A percentile compares a stretch with the other conserved stretches of the same genome.
phyloP scores from a whole-genome alignment of 1,139 yeast species.

The Nakaseomyces delphensis region DNA sequence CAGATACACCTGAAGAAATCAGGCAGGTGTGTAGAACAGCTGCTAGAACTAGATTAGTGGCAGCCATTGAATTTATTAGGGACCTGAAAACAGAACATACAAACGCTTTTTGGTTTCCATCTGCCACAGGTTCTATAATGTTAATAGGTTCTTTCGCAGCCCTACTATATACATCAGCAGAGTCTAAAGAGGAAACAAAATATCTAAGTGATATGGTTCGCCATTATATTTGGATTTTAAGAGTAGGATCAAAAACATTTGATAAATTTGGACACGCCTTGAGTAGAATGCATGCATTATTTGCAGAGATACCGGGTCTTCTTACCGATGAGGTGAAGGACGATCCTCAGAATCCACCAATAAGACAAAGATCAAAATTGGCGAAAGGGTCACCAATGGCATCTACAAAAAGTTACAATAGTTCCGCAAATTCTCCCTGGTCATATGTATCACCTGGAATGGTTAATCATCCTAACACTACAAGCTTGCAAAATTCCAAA shows the following conservation, averaged over 20 bases:
- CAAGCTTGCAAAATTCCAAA: background rate
- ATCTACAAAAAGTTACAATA: constrained; percentile 9
- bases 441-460: constrained; percentile 2
- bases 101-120: constrained; percentile 82
- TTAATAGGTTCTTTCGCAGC: constrained; percentile 83
- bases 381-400: constrained; percentile 7
- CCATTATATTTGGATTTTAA: constrained; percentile 66
- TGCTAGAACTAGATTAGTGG: constrained; percentile 68
- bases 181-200: constrained; percentile 50
- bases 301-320: constrained; percentile 60
- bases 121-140: constrained; percentile 68
- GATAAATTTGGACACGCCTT: constrained; percentile 67
- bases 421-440: background rate
- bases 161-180: constrained; percentile 55
- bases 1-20: constrained; percentile 51
- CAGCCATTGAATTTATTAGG: constrained; percentile 72
- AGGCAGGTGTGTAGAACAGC: constrained; percentile 72
- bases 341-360: background rate
- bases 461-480: background rate
- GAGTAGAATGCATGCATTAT: constrained; percentile 53
- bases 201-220: constrained; percentile 59
- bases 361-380: constrained; percentile 6
- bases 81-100: constrained; percentile 73
- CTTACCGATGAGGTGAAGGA: constrained; percentile 37
- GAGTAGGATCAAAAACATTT: constrained; percentile 65